Conservation (phyloP, 2,329 filamentous ascomycete species). For the Waltergamsia citrina region DNA sequence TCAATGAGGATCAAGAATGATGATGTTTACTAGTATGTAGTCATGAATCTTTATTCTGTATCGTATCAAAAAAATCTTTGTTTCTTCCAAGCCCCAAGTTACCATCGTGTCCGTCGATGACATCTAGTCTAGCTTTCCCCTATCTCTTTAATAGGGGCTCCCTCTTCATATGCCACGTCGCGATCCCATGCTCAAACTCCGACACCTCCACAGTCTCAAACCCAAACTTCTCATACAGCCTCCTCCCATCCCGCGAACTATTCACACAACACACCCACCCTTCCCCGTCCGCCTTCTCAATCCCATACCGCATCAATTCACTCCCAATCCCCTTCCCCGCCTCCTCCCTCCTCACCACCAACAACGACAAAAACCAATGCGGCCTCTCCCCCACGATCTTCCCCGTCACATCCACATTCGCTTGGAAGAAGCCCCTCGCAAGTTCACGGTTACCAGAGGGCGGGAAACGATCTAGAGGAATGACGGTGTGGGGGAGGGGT, state of each 20-base stretch:
- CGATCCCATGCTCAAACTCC: slow-evolving; percentile 11
- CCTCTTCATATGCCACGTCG: slow-evolving; percentile 20
- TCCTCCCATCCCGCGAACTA: slow-evolving; percentile 13
- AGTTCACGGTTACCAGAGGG: slow-evolving; percentile 16
- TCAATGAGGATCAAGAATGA: too few species aligned
- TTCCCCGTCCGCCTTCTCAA: slow-evolving; percentile 17
- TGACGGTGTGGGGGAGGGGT: slow-evolving; percentile 10
- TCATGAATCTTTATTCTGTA: too few species aligned
- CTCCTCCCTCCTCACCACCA: slow-evolving; percentile 18
- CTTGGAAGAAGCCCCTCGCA: slow-evolving; percentile 30
- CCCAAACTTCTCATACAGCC: slow-evolving; percentile 18
- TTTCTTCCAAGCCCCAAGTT: too few species aligned
- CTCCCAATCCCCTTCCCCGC: slow-evolving; percentile 22
- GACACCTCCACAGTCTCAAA: slow-evolving; percentile 13
- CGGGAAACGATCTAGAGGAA: slow-evolving; percentile 11
- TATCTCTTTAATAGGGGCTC: slow-evolving; percentile 33
- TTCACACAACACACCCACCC: slow-evolving; percentile 17
- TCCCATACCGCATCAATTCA: slow-evolving; percentile 20
- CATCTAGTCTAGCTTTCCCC: slow-evolving; percentile 19
- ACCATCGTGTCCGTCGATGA: too few species aligned
- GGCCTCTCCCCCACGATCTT: slow-evolving; percentile 14
- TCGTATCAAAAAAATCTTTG: too few species aligned
- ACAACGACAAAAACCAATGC: slow-evolving; percentile 22
- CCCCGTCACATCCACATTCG: slow-evolving; percentile 12
- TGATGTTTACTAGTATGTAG: too few species aligned